These are phyloP conservation scores for Vaccinium darrowii DNA, from an alignment of 148 eudicot genomes.

Conservation along the genomic window DNA sequence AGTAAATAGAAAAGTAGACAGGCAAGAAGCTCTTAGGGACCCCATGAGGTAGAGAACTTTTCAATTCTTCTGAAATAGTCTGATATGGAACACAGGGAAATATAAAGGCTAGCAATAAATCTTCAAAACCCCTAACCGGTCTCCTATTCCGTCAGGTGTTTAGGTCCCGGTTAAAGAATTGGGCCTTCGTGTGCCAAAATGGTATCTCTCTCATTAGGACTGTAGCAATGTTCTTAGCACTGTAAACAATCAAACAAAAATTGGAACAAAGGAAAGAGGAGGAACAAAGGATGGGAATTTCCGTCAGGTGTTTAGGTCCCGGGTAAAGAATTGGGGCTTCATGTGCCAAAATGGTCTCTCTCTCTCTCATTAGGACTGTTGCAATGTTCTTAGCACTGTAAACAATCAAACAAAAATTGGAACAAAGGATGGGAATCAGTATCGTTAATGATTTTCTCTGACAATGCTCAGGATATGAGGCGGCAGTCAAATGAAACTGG, in stretches of 20 bases:
- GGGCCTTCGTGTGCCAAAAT: background rate
- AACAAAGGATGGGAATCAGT: background rate
- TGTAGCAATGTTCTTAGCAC: background rate
- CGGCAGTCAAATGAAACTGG: slow-evolving; percentile 94
- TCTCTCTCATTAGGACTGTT: background rate
- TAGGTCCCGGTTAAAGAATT: background rate
- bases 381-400: background rate
- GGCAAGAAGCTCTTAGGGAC: background rate
- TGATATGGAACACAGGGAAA: background rate
- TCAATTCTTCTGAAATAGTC: background rate
- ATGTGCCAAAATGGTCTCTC: background rate
- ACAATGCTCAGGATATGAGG: slow-evolving; percentile 70
- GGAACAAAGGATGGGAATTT: background rate
- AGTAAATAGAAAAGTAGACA: background rate
- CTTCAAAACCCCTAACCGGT: background rate
- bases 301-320: too few species aligned
- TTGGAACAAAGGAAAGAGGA: background rate
- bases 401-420: background rate
- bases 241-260: background rate
- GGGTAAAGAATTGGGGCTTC: background rate
- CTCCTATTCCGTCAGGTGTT: background rate
- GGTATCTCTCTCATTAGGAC: background rate
- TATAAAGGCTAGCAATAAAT: background rate
- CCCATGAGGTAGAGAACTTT: background rate
- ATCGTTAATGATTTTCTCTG: background rate